Conservation (phyloP, 441 rosid genomes). For the Omphalea diandra region DNA sequence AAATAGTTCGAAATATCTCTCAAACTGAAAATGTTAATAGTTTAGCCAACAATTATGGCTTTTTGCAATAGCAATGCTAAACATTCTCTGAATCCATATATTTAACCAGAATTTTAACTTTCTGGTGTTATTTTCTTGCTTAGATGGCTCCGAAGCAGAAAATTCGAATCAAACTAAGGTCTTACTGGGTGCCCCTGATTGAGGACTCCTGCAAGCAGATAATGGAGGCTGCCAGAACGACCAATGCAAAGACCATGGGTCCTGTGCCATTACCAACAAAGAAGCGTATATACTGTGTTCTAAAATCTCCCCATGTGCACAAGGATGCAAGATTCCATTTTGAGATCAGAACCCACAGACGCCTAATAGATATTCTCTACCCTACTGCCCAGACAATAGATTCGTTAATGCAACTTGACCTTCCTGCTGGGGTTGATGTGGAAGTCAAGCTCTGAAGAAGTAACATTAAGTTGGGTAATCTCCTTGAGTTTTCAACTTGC, state of each 20-base stretch:
- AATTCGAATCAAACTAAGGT: slow-evolving; percentile 93
- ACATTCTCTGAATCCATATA: not conserved
- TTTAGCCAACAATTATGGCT: no score
- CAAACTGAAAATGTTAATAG: no score
- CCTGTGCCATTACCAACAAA: slow-evolving; percentile 96
- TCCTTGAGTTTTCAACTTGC: slow-evolving; percentile 13
- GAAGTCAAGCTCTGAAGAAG: slow-evolving; percentile 85
- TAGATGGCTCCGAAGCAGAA: slow-evolving; percentile 98
- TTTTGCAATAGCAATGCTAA: no score
- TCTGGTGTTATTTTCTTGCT: slow-evolving; percentile 9
- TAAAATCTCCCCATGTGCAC: slow-evolving; percentile 96
- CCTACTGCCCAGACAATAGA: slow-evolving; percentile 97
- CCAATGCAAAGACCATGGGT: slow-evolving; percentile 94
- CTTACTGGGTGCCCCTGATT: slow-evolving; percentile 87
- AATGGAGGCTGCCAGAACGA: slow-evolving; percentile 79
- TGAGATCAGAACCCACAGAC: slow-evolving; percentile 95
- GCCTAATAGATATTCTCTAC: slow-evolving; percentile 85
- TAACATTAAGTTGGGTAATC: slow-evolving; percentile 19
- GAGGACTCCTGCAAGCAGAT: slow-evolving; percentile 99
- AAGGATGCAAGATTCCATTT: slow-evolving; percentile 98
- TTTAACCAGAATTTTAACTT: slow-evolving; percentile 1
- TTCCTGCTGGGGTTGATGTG: slow-evolving; percentile 94
- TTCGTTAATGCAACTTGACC: slow-evolving; percentile 95
- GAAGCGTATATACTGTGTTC: slow-evolving; percentile 88
- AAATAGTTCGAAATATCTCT: no score